Evolutionary conservation across 768 basidiomycete species (phyloP).

Genomic region (Suillus discolor): DNA sequence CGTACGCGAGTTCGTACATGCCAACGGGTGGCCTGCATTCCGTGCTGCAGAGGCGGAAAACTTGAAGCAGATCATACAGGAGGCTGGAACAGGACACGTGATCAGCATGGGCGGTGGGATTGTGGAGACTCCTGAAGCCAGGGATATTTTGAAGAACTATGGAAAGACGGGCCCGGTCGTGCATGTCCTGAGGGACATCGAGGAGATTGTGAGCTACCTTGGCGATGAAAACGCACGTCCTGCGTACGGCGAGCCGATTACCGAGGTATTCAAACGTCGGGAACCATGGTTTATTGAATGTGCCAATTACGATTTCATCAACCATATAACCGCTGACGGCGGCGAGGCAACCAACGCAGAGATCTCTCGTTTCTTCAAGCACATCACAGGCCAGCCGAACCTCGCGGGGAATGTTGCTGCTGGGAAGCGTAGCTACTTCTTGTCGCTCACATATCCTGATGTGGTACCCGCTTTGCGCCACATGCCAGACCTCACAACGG

Average conservation of each 20-base stretch:
- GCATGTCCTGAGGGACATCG: slow-evolving; percentile 77
- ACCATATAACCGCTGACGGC: slow-evolving; percentile 50
- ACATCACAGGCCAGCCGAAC: slow-evolving; percentile 80
- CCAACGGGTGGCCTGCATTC: slow-evolving; percentile 89
- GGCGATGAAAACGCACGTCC: slow-evolving; percentile 77
- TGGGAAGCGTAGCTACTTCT: slow-evolving; percentile 83
- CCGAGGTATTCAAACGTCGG: slow-evolving; percentile 82
- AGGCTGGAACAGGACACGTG: slow-evolving; percentile 61
- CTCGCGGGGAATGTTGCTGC: slow-evolving; percentile 51
- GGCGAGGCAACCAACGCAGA: slow-evolving; percentile 44
- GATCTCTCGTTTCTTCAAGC: slow-evolving; percentile 83
- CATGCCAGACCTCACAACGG: slow-evolving; percentile 74
- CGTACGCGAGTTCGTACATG: slow-evolving; percentile 77
- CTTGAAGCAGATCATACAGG: slow-evolving; percentile 65
- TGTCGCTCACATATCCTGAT: slow-evolving; percentile 92
- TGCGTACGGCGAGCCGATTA: slow-evolving; percentile 83
- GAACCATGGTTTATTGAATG: slow-evolving; percentile 87
- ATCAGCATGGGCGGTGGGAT: slow-evolving; percentile 95
- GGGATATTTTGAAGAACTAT: slow-evolving; percentile 72
- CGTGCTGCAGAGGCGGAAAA: slow-evolving; percentile 74
- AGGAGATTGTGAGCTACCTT: slow-evolving; percentile 83
- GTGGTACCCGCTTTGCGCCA: slow-evolving; percentile 65
- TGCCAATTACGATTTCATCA: slow-evolving; percentile 82
- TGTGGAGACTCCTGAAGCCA: slow-evolving; percentile 80
- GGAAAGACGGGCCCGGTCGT: slow-evolving; percentile 66